Percentiles rank a stretch among this genome's conserved stretches.
Evolutionary conservation across 164 flowering plant genomes (phyloP).

Genomic region (Dillenia suffruticosa): DNA sequence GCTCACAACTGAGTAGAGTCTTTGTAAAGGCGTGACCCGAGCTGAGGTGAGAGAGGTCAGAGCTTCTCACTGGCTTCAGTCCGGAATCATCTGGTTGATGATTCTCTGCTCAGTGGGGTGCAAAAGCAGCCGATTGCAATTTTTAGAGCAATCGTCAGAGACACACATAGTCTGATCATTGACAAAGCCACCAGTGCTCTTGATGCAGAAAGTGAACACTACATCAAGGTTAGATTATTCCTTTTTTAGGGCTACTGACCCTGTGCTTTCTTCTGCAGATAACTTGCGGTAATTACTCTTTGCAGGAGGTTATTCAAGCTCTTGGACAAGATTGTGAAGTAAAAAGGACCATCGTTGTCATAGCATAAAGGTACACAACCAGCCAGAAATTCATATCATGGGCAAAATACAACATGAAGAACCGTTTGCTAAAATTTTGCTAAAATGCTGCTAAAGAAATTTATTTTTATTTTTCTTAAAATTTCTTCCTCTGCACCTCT

Average conservation of each 20-base stretch:
- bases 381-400: too few relatives aligned
- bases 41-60: neutral
- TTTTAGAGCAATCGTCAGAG: slow-evolving; percentile 83
- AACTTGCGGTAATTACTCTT: slow-evolving; percentile 9
- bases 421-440: too few relatives aligned
- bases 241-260: neutral
- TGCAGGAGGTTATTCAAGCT: slow-evolving; percentile 74
- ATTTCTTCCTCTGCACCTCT: neutral
- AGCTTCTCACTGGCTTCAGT: slow-evolving; percentile 11
- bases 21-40: slow-evolving; percentile 62
- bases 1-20: slow-evolving; percentile 63
- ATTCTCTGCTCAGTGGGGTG: slow-evolving; percentile 94
- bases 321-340: slow-evolving; percentile 39
- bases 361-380: slow-evolving; percentile 63
- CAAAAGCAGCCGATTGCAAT: slow-evolving; percentile 95
- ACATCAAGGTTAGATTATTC: slow-evolving; percentile 51
- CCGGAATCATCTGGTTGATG: slow-evolving; percentile 46
- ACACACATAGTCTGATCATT: slow-evolving; percentile 77
- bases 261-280: neutral
- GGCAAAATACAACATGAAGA: too few relatives aligned
- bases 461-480: slow-evolving; percentile 5
- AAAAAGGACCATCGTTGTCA: slow-evolving; percentile 73
- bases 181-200: slow-evolving; percentile 98
- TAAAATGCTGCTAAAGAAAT: too few relatives aligned
- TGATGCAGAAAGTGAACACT: slow-evolving; percentile 95